These are phyloP conservation scores for Penicillium aurantiogriseum DNA, from an alignment of 2,329 filamentous ascomycete genomes.

Conservation along the genomic window DNA sequence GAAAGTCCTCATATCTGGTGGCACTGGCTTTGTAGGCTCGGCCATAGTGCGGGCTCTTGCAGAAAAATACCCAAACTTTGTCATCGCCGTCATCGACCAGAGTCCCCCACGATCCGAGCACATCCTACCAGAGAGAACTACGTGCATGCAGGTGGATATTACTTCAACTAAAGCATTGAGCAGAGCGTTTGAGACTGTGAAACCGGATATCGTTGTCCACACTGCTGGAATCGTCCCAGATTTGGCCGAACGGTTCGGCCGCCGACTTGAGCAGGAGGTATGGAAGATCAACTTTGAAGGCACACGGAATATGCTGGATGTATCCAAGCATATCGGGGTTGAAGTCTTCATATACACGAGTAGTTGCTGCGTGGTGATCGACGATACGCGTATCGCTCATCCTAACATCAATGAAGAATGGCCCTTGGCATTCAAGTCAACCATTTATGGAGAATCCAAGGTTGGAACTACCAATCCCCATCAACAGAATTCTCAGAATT, in stretches of 20 bases:
- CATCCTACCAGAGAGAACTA: conserved; percentile 24
- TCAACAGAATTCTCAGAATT: not conserved
- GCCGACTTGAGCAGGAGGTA: conserved; percentile 40
- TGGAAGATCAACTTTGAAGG: conserved; percentile 56
- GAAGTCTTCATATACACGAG: conserved; percentile 57
- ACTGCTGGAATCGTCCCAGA: conserved; percentile 51
- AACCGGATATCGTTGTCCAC: conserved; percentile 54
- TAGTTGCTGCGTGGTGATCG: conserved; percentile 54
- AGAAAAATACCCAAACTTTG: conserved; percentile 37
- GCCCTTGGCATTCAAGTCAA: conserved; percentile 38
- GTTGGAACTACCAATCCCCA: conserved; percentile 18
- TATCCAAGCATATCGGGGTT: conserved; percentile 45
- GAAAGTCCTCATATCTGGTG: conserved; percentile 39
- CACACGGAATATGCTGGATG: conserved; percentile 53
- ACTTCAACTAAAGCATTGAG: conserved; percentile 29
- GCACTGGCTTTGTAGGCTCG: conserved; percentile 42
- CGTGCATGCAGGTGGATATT: conserved; percentile 37
- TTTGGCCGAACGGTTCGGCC: conserved; percentile 38
- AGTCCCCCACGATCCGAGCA: conserved; percentile 31
- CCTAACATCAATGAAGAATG: conserved; percentile 42
- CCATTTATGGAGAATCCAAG: conserved; percentile 48
- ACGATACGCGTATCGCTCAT: conserved; percentile 45
- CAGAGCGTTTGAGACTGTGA: conserved; percentile 39
- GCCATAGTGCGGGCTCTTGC: conserved; percentile 39
- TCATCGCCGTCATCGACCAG: conserved; percentile 39